phyloP scores from a whole-genome alignment of 2,329 filamentous ascomycete species.

The Fusarium sp. region DNA sequence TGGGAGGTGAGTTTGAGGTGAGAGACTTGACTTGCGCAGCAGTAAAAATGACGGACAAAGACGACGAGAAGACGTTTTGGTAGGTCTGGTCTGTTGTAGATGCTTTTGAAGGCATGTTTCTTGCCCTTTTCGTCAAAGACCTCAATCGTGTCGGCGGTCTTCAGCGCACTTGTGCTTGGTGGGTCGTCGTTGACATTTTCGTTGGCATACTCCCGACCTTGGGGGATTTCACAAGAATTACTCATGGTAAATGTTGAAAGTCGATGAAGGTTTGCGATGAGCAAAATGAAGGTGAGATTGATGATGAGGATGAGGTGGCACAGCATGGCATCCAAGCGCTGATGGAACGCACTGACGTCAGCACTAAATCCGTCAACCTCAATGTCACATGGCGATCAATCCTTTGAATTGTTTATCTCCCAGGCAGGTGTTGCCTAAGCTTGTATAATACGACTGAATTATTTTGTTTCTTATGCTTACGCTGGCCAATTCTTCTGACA shows the following conservation, averaged over 20 bases:
- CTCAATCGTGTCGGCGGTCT: conserved; percentile 5
- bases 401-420: background rate
- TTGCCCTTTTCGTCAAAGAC: conserved; percentile 10
- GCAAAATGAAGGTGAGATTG: background rate
- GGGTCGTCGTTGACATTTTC: conserved; percentile 8
- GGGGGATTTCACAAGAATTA: background rate
- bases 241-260: background rate
- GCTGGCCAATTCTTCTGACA: too few relatives aligned
- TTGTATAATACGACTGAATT: too few relatives aligned
- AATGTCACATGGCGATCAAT: background rate
- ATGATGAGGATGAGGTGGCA: background rate
- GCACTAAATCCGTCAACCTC: background rate
- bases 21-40: background rate
- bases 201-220: background rate
- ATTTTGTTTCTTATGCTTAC: too few relatives aligned
- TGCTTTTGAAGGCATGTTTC: conserved; percentile 22
- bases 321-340: background rate
- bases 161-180: background rate
- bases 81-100: conserved; percentile 4
- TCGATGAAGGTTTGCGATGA: background rate
- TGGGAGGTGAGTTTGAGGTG: rapidly evolving
- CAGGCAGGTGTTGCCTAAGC: too few relatives aligned
- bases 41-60: conserved; percentile 34
- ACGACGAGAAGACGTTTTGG: conserved; percentile 19
- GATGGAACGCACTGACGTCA: background rate